Conservation (phyloP, 148 eudicot species). For the Rhododendron williamsianum region DNA sequence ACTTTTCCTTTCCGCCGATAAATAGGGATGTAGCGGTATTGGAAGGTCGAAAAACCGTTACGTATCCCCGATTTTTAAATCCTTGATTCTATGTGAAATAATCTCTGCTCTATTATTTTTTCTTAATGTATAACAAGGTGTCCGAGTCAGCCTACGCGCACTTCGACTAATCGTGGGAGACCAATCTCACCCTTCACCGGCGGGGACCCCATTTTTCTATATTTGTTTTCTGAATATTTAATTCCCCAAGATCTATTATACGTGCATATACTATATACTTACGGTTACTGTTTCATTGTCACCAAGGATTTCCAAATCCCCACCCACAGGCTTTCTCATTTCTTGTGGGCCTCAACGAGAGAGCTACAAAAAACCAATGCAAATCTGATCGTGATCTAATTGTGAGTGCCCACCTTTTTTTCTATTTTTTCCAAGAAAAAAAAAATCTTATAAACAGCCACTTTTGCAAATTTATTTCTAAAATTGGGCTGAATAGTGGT, state of each 20-base stretch:
- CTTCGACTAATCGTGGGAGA: background rate
- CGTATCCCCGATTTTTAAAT: too few species aligned
- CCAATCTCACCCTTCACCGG: background rate
- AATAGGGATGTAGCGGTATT: background rate
- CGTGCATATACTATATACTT: background rate
- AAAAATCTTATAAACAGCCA: background rate
- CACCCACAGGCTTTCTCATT: background rate
- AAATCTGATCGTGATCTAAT: background rate
- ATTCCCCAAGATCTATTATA: background rate
- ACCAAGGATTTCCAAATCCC: background rate
- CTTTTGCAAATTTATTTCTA: background rate
- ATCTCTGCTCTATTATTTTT: too few species aligned
- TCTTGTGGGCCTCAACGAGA: background rate
- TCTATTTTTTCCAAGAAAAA: background rate
- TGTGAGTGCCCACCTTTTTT: background rate
- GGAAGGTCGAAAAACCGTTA: background rate
- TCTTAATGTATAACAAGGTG: too few species aligned
- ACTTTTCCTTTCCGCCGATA: background rate
- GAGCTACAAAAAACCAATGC: background rate
- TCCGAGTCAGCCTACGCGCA: accelerated
- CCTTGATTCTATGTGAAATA: too few species aligned
- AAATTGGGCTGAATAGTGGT: background rate
- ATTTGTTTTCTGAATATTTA: too few species aligned
- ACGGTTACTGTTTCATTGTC: background rate
- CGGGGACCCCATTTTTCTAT: background rate